Evolutionary conservation across 768 basidiomycete species (phyloP).

Genomic region (Glaciozyma martinii): DNA sequence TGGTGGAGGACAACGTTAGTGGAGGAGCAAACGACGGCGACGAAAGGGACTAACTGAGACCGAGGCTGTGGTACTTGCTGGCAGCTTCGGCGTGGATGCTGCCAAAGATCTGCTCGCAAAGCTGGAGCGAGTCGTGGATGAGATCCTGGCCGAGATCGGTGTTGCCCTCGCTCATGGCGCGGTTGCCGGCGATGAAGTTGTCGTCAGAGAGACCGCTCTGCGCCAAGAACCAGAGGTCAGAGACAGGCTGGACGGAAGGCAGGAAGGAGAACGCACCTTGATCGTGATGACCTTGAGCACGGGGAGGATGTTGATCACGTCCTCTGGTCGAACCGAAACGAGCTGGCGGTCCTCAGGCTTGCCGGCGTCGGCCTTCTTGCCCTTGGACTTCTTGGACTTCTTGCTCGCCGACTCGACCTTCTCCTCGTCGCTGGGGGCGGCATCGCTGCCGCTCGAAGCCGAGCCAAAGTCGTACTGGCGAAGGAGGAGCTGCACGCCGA

Average conservation of each 20-base stretch:
- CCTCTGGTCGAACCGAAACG: constrained; percentile 38
- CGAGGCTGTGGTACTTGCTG: constrained; percentile 42
- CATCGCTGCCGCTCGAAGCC: constrained; percentile 6
- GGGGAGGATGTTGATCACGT: constrained; percentile 42
- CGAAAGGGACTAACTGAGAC: constrained; percentile 30
- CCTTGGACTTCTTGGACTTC: constrained; percentile 34
- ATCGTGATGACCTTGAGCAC: constrained; percentile 41
- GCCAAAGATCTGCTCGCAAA: constrained; percentile 44
- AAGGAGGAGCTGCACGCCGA: constrained; percentile 42
- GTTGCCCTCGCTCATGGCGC: constrained; percentile 39
- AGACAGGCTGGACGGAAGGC: not conserved
- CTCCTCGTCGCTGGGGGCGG: not conserved
- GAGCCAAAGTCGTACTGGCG: constrained; percentile 39
- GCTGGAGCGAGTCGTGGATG: constrained; percentile 41
- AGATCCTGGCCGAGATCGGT: constrained; percentile 42
- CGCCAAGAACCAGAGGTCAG: not conserved
- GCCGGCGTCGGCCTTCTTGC: constrained; percentile 31
- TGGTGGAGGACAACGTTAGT: not conserved
- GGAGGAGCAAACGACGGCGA: not conserved
- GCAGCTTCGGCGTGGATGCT: constrained; percentile 44
- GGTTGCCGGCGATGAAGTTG: constrained; percentile 41
- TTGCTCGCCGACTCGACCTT: constrained; percentile 5
- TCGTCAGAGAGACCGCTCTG: constrained; percentile 42
- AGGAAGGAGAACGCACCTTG: constrained; percentile 33
- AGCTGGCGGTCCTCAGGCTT: constrained; percentile 25